Conservation (phyloP, 495 filamentous ascomycete species). For the Penicillium nucicola region DNA sequence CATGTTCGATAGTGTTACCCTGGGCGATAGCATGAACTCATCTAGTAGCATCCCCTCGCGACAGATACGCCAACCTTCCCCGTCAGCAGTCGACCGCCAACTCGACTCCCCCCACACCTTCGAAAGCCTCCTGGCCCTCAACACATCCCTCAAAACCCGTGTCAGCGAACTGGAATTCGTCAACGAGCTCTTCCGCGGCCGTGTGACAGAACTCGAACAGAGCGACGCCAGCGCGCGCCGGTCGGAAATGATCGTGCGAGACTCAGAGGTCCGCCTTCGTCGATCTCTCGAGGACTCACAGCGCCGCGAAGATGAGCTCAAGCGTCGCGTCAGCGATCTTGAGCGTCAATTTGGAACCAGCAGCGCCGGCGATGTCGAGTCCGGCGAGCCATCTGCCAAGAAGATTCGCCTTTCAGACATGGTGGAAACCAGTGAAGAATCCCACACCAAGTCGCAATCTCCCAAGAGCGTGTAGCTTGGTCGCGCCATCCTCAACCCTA, state of each 20-base stretch:
- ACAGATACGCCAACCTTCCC: slow-evolving; percentile 61
- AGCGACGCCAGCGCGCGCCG: slow-evolving; percentile 66
- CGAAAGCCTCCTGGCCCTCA: slow-evolving; percentile 71
- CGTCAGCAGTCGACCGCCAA: slow-evolving; percentile 72
- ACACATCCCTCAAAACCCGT: slow-evolving; percentile 81
- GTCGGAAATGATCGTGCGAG: slow-evolving; percentile 53
- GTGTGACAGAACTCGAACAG: slow-evolving; percentile 81
- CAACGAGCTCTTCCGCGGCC: slow-evolving; percentile 87
- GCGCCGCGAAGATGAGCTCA: slow-evolving; percentile 76
- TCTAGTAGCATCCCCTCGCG: slow-evolving; percentile 52
- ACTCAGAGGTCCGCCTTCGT: slow-evolving; percentile 59
- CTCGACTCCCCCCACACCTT: slow-evolving; percentile 75
- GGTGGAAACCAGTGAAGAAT: slow-evolving; percentile 36
- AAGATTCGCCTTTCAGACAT: slow-evolving; percentile 42
- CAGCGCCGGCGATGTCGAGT: slow-evolving; percentile 22
- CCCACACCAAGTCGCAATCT: slow-evolving; percentile 29
- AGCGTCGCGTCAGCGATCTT: slow-evolving; percentile 74
- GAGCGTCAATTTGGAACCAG: slow-evolving; percentile 55
- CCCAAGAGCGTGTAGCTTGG: slow-evolving; percentile 33
- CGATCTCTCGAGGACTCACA: slow-evolving; percentile 71
- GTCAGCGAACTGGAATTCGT: slow-evolving; percentile 94
- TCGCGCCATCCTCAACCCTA: background rate
- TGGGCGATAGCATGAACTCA: slow-evolving; percentile 62
- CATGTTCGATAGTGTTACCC: slow-evolving; percentile 71
- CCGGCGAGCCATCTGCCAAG: slow-evolving; percentile 45